Percentiles rank a stretch among this genome's conserved stretches.
Conservation (phyloP, 352 stramenopile species). For the Paralagenidium karlingii region DNA sequence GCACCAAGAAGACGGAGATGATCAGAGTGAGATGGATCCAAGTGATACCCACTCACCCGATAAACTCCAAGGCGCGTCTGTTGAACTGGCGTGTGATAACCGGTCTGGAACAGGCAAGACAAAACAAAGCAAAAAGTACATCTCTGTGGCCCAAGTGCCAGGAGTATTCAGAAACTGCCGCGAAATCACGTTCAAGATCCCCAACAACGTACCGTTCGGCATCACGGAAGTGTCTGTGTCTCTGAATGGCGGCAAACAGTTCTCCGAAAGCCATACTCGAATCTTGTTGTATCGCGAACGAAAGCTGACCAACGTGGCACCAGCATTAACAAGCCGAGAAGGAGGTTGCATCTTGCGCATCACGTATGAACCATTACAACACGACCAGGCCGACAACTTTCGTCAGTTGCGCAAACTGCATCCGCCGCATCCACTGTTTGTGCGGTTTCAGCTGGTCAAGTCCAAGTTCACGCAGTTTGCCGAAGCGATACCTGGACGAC, state of each 20-base stretch:
- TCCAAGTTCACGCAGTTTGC: no score
- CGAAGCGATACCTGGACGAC: no score
- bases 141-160: constrained; percentile 22
- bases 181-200: constrained; percentile 46
- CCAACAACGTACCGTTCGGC: constrained; percentile 52
- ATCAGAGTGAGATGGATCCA: neutral
- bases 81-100: no score
- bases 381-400: constrained; percentile 30
- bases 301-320: constrained; percentile 15
- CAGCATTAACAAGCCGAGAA: constrained; percentile 22
- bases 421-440: constrained; percentile 23
- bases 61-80: no score
- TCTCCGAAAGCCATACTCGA: constrained; percentile 17
- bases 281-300: constrained; percentile 39
- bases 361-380: constrained; percentile 11
- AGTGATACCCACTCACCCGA: no score
- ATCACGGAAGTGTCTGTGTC: constrained; percentile 39
- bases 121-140: neutral
- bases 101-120: neutral
- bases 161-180: constrained; percentile 27
- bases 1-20: neutral
- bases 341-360: constrained; percentile 20
- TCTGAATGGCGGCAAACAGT: constrained; percentile 52
- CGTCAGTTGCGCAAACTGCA: constrained; percentile 27
- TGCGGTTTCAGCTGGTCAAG: constrained; percentile 40